These are phyloP conservation scores for Rosa persica DNA, from an alignment of 306 rosid species.

Conservation along the genomic window DNA sequence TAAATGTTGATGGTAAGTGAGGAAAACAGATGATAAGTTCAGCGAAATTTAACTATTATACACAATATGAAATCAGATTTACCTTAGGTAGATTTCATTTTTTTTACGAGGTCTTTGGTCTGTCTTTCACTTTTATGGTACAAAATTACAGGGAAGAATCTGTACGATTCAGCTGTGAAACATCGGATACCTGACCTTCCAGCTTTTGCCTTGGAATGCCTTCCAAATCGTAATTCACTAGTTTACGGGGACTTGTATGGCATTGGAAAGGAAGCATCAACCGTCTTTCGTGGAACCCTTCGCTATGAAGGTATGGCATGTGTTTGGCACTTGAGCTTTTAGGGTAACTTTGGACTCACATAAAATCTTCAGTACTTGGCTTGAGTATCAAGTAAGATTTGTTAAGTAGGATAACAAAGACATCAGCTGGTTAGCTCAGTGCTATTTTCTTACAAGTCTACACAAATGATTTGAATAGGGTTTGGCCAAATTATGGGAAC, in stretches of 20 bases:
- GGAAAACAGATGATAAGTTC: not conserved
- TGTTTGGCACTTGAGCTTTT: constrained; percentile 10
- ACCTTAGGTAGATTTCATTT: not conserved
- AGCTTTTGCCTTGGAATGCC: constrained; percentile 87
- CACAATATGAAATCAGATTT: not conserved
- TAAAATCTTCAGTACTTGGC: constrained; percentile 10
- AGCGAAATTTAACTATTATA: not conserved
- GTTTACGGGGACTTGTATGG: constrained; percentile 79
- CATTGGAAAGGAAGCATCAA: constrained; percentile 76
- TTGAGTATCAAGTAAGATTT: not conserved
- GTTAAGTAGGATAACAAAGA: not conserved
- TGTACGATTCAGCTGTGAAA: constrained; percentile 77
- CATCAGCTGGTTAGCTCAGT: not conserved
- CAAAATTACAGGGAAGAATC: constrained; percentile 59
- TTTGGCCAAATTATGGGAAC: constrained; percentile 84
- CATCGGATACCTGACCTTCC: constrained; percentile 74
- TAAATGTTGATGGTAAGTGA: constrained; percentile 72
- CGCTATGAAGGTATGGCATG: constrained; percentile 79
- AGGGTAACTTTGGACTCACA: not conserved
- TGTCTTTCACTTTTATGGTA: not conserved
- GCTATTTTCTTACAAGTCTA: not conserved
- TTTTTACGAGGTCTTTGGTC: not conserved
- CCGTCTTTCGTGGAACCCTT: constrained; percentile 91
- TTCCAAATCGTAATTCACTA: constrained; percentile 86
- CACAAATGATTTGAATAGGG: constrained; percentile 38